phyloP scores from a whole-genome alignment of 2,329 filamentous ascomycete genomes.

The Mycocentrospora acerina region DNA sequence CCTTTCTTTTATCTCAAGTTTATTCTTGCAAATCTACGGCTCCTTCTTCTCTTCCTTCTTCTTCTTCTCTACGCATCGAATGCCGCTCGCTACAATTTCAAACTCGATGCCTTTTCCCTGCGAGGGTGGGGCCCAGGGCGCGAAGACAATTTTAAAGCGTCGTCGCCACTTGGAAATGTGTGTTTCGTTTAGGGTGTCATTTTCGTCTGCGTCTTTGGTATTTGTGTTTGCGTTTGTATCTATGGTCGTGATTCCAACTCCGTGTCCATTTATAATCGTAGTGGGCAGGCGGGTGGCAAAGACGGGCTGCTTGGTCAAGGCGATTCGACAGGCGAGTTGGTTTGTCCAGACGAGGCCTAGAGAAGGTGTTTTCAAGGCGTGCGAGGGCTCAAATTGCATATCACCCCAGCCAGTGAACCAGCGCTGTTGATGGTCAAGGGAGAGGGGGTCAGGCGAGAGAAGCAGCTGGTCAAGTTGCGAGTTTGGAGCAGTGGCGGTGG shows the following conservation, averaged over 20 bases:
- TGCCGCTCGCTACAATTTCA: slow-evolving; percentile 57
- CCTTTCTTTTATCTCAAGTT: no score
- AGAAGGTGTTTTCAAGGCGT: slow-evolving; percentile 73
- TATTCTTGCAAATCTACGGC: no score
- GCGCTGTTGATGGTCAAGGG: slow-evolving; percentile 84
- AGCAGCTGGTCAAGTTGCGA: no score
- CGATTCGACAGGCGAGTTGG: slow-evolving; percentile 80
- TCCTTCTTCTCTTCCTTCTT: slow-evolving; percentile 3
- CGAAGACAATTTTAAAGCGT: slow-evolving; percentile 88
- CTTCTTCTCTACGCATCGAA: slow-evolving; percentile 23
- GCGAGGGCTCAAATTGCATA: slow-evolving; percentile 33
- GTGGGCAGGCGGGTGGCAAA: slow-evolving; percentile 42
- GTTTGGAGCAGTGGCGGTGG: slow-evolving; percentile 8
- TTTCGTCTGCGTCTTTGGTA: slow-evolving; percentile 40
- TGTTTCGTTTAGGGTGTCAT: no score
- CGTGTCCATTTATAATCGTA: no score
- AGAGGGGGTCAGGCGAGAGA: slow-evolving; percentile 59
- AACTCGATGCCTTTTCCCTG: slow-evolving; percentile 65
- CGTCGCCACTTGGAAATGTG: slow-evolving; percentile 65
- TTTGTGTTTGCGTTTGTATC: slow-evolving; percentile 12
- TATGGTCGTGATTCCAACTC: no score
- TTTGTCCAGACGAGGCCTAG: slow-evolving; percentile 89
- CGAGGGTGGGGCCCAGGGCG: slow-evolving; percentile 66
- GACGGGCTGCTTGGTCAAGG: slow-evolving; percentile 70
- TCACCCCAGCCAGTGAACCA: slow-evolving; percentile 98